phyloP scores from a whole-genome alignment of 192 early-diverging fungal genomes.

The Diversispora epigaea region DNA sequence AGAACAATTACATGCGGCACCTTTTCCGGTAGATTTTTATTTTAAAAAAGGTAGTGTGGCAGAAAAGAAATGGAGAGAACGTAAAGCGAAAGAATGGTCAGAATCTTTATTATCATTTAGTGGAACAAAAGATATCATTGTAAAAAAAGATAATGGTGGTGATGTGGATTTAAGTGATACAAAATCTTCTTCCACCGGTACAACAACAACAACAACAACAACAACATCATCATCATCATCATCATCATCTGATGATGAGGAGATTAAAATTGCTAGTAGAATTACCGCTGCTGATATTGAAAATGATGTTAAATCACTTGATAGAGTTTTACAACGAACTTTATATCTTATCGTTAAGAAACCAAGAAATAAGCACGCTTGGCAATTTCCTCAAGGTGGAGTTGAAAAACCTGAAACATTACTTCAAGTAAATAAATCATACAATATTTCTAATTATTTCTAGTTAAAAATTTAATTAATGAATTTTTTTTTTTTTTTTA shows the following conservation, averaged over 20 bases:
- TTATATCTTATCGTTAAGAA: conserved; percentile 82
- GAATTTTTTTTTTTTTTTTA: neutral
- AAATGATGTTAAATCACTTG: conserved; percentile 68
- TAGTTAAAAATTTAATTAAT: neutral
- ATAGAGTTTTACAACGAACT: conserved; percentile 73
- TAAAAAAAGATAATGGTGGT: conserved; percentile 44
- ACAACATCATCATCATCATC: no score
- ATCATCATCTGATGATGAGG: conserved; percentile 45
- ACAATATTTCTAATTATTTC: neutral
- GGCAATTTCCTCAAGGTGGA: conserved; percentile 73
- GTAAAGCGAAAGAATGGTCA: neutral
- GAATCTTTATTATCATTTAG: conserved; percentile 1
- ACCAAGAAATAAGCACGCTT: conserved; percentile 52
- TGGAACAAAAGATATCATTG: conserved; percentile 56
- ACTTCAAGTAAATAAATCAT: conserved; percentile 55
- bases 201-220: no score
- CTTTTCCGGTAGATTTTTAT: conserved; percentile 68
- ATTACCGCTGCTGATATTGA: conserved; percentile 63
- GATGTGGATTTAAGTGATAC: conserved; percentile 24
- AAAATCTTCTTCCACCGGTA: no score
- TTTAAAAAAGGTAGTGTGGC: conserved; percentile 76
- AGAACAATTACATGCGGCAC: conserved; percentile 50
- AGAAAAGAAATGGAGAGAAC: conserved; percentile 49
- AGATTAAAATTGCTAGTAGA: conserved; percentile 57
- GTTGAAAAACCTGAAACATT: conserved; percentile 68